phyloP scores from a whole-genome alignment of 2,329 filamentous ascomycete species.

The Pestalotiopsis sp. region DNA sequence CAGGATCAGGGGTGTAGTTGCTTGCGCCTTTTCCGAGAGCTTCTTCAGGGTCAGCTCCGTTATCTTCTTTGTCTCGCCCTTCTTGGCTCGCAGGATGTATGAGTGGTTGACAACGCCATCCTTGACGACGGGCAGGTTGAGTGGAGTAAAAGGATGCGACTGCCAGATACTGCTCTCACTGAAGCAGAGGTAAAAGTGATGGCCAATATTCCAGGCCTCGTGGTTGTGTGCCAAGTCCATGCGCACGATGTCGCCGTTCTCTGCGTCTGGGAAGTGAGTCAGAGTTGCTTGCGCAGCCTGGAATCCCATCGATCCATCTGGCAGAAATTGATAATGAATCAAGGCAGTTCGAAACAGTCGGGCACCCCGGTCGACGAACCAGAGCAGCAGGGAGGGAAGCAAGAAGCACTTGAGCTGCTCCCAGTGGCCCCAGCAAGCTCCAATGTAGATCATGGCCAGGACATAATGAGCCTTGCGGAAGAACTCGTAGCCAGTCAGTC shows the following conservation, averaged over 20 bases:
- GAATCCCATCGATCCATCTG: slow-evolving; percentile 52
- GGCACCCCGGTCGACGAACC: slow-evolving; percentile 64
- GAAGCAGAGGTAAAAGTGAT: slow-evolving; percentile 75
- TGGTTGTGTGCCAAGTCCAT: slow-evolving; percentile 67
- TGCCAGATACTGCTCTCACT: slow-evolving; percentile 70
- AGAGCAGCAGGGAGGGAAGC: slow-evolving; percentile 65
- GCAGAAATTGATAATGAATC: slow-evolving; percentile 61
- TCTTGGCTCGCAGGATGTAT: slow-evolving; percentile 60
- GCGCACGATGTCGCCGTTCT: slow-evolving; percentile 64
- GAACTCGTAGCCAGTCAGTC: slow-evolving; percentile 73
- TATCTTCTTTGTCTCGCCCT: slow-evolving; percentile 61
- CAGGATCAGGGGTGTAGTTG: slow-evolving; percentile 59
- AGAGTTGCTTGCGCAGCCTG: slow-evolving; percentile 52
- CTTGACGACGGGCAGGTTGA: slow-evolving; percentile 51
- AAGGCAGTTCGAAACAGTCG: slow-evolving; percentile 60
- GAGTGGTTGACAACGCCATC: slow-evolving; percentile 49
- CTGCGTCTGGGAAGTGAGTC: slow-evolving; percentile 54
- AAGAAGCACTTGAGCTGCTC: slow-evolving; percentile 68
- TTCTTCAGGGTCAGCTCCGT: slow-evolving; percentile 46
- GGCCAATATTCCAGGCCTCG: slow-evolving; percentile 64
- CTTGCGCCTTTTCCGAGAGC: slow-evolving; percentile 27
- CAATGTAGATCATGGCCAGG: slow-evolving; percentile 73
- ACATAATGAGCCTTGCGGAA: slow-evolving; percentile 77
- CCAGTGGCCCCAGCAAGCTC: slow-evolving; percentile 79
- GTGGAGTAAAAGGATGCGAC: slow-evolving; percentile 70